Conservation (phyloP, 1,284 basidiomycete species). For the Tylopilus sp. region DNA sequence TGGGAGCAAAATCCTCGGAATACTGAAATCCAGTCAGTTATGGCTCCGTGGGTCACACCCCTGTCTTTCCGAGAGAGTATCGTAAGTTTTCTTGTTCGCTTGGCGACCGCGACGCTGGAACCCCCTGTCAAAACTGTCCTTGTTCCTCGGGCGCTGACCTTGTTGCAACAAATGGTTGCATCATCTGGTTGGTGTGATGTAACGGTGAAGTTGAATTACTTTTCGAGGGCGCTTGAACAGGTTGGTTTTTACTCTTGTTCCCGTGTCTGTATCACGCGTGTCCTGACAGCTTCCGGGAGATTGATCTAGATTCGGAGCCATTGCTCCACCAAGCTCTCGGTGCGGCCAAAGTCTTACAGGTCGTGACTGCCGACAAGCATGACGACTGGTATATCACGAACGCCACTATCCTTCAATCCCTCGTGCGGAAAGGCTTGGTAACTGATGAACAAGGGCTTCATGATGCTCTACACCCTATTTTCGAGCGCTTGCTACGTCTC, state of each 20-base stretch:
- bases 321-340: conserved; percentile 71
- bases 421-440: conserved; percentile 84
- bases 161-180: conserved; percentile 80
- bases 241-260: conserved; percentile 39
- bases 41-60: conserved; percentile 65
- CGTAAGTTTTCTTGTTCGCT: conserved; percentile 89
- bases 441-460: conserved; percentile 74
- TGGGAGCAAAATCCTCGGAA: conserved; percentile 74
- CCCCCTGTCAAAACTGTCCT: conserved; percentile 58
- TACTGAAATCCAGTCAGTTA: conserved; percentile 25
- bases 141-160: conserved; percentile 70
- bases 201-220: conserved; percentile 86
- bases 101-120: conserved; percentile 74
- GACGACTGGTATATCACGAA: conserved; percentile 82
- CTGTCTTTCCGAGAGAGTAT: conserved; percentile 81
- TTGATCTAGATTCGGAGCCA: conserved; percentile 67
- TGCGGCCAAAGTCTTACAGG: conserved; percentile 85
- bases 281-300: conserved; percentile 41
- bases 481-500: conserved; percentile 81
- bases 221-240: conserved; percentile 77
- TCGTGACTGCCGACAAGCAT: conserved; percentile 79
- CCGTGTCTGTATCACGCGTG: not conserved
- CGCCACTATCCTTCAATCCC: conserved; percentile 75
- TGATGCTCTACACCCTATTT: conserved; percentile 77
- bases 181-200: conserved; percentile 90